Percentiles rank a stretch among this genome's conserved stretches.
Conservation (phyloP, 2,329 filamentous ascomycete species). For the Mollisiaceae sp. region DNA sequence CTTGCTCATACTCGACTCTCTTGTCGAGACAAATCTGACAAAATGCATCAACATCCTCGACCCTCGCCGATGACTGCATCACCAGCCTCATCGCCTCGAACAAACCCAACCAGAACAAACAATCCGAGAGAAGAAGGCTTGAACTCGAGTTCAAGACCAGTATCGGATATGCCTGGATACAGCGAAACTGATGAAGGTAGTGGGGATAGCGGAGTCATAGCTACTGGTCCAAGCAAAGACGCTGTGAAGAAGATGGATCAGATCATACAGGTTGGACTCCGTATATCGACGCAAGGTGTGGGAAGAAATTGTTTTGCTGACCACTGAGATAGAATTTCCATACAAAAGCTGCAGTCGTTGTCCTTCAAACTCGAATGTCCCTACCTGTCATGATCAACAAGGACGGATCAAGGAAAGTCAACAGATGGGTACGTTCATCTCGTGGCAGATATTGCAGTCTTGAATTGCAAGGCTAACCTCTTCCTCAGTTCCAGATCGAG, state of each 20-base stretch:
- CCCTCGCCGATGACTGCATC: constrained; percentile 74
- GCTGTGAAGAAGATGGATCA: constrained; percentile 84
- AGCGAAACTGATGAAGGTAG: constrained; percentile 55
- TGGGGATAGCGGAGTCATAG: constrained; percentile 48
- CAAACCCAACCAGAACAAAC: constrained; percentile 74
- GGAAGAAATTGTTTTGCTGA: constrained; percentile 9
- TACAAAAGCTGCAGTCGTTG: constrained; percentile 82
- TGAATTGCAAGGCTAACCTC: neutral
- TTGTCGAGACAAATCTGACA: constrained; percentile 34
- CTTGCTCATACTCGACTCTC: constrained; percentile 29
- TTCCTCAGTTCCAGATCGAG: constrained; percentile 84
- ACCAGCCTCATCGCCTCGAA: constrained; percentile 72
- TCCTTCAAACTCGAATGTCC: constrained; percentile 80
- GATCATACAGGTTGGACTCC: constrained; percentile 76
- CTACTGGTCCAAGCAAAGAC: constrained; percentile 63
- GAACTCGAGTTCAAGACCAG: constrained; percentile 48
- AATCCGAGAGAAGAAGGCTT: constrained; percentile 71
- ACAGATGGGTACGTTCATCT: constrained; percentile 78
- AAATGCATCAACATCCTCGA: constrained; percentile 91
- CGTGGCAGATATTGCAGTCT: constrained; percentile 15
- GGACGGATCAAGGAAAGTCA: constrained; percentile 67
- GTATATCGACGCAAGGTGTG: neutral
- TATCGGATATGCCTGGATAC: constrained; percentile 54
- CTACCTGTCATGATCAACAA: constrained; percentile 60
- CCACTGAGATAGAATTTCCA: constrained; percentile 81